Base-by-base conservation (phyloP, 2,329 filamentous ascomycete genomes). In the Byssothecium circinans region DNA sequence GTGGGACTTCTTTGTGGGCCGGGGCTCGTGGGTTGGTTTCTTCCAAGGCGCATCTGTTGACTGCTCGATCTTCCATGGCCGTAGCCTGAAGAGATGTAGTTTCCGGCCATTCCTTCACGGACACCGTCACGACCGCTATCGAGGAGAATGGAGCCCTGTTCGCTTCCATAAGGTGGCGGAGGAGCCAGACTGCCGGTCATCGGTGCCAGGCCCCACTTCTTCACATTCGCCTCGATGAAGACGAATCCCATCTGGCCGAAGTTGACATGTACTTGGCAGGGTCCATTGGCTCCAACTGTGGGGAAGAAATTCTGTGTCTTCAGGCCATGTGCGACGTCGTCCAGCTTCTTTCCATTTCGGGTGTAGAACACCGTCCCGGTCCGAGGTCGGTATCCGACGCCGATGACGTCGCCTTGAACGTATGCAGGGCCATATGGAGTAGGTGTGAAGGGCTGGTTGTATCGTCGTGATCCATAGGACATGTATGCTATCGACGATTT, bases 211-310 rank as follows among this genome's bases (percentile, higher is more conserved):
- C 94, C 94, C 94, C 94, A 99, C 78, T 97, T 99, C 83, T 99
- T 99, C 51, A 99, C 94, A 64, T 99, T 99, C 53, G 92, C 94
- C 74, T 99, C 94, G 61, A 99, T 97, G 67, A 97, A 99, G 40
- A 99, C 94, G 67, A 97, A 99, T 27, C 94, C 94, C 65, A 94
- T 89, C 70, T 99, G 94, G 7, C 94, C 94, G 69, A 99, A 95
- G 71, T 99, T 99, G 67, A 97, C 94, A 68, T 99, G 92, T 1
- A 99, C 83, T 25, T 86, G 86, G 62, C 89, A 91, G 14, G 94
- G 94, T 0, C 94, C 94, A 66, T 94, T 96, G 47, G 94, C 91
- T 35, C 94, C 94, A n/a, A 99, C 83, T 0, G 94, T 94, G 1
- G 94, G 94, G 74, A 99, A 99, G 76, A 97, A 94, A 70, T 99